Evolutionary conservation across 805 yeast genomes (phyloP).

Genomic region (Starmerella asiatica): DNA sequence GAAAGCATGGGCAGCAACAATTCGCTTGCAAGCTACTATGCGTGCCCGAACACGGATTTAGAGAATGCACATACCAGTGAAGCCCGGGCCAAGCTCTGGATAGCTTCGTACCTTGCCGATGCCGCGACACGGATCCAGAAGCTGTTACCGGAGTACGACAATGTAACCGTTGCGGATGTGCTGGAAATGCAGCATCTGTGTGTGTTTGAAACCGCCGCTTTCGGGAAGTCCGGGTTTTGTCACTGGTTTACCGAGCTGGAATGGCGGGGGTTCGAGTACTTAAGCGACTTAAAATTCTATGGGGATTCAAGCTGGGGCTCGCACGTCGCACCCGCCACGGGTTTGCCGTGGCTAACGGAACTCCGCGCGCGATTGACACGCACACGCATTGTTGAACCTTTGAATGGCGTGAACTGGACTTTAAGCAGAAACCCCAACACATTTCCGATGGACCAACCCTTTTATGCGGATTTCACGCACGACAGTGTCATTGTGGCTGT

Average conservation of each 20-base stretch:
- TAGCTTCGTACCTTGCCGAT: slow-evolving; percentile 33
- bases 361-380: slow-evolving; percentile 33
- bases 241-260: slow-evolving; percentile 55
- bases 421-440: slow-evolving; percentile 22
- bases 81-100: slow-evolving; percentile 26
- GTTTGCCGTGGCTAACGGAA: slow-evolving; percentile 42
- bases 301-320: slow-evolving; percentile 51
- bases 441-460: slow-evolving; percentile 35
- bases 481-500: slow-evolving; percentile 54
- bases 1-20: slow-evolving; percentile 27
- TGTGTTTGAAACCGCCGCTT: slow-evolving; percentile 61
- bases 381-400: slow-evolving; percentile 37
- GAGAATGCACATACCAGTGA: slow-evolving; percentile 22
- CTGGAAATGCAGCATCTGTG: slow-evolving; percentile 45
- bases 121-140: slow-evolving; percentile 47
- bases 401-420: slow-evolving; percentile 36
- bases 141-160: slow-evolving; percentile 39
- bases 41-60: slow-evolving; percentile 28
- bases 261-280: slow-evolving; percentile 48
- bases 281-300: slow-evolving; percentile 44
- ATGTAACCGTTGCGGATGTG: slow-evolving; percentile 42
- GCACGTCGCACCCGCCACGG: slow-evolving; percentile 40
- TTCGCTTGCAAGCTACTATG: slow-evolving; percentile 29
- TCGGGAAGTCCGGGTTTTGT: slow-evolving; percentile 56
- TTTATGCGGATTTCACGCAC: slow-evolving; percentile 62